A percentile compares a stretch with the other conserved stretches of the same genome.
Evolutionary conservation across 768 basidiomycete genomes (phyloP).

Genomic region (Pisolithus albus): DNA sequence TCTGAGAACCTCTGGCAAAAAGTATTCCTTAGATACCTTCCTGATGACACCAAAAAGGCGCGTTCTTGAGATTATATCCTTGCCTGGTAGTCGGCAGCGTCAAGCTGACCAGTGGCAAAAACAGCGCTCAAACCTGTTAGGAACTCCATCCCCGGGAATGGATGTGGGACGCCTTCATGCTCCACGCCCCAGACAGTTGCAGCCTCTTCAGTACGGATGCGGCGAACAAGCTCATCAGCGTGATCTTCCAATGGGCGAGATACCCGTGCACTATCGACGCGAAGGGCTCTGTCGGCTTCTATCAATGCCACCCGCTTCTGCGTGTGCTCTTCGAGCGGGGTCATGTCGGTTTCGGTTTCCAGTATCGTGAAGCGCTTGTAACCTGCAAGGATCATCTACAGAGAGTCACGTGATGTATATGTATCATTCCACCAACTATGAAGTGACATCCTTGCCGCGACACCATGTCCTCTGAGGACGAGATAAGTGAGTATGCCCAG

Average conservation of each 20-base stretch:
- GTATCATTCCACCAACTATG: conserved; percentile 2
- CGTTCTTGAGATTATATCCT: conserved; percentile 52
- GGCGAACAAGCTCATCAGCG: conserved; percentile 53
- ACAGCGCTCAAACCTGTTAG: conserved; percentile 46
- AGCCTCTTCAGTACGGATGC: conserved; percentile 50
- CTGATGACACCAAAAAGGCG: conserved; percentile 53
- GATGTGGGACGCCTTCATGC: conserved; percentile 46
- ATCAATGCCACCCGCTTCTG: conserved; percentile 26
- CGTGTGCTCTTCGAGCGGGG: conserved; percentile 15
- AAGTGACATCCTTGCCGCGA: not conserved
- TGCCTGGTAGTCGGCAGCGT: conserved; percentile 30
- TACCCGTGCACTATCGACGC: conserved; percentile 37
- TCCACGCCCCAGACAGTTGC: conserved; percentile 53
- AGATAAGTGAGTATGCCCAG: conserved; percentile 21
- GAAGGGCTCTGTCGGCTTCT: conserved; percentile 40
- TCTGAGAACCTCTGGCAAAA: not conserved
- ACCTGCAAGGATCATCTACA: not conserved
- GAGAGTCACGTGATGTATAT: conserved; percentile 3
- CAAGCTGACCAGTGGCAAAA: not conserved
- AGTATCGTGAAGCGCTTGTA: not conserved
- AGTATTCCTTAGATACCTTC: conserved; percentile 35
- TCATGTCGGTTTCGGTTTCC: not conserved
- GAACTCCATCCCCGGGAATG: conserved; percentile 77
- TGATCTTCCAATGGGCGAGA: conserved; percentile 34
- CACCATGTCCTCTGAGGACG: conserved; percentile 27